Conservation (phyloP, 352 stramenopile species). For the Phytopythium mirpurense region DNA sequence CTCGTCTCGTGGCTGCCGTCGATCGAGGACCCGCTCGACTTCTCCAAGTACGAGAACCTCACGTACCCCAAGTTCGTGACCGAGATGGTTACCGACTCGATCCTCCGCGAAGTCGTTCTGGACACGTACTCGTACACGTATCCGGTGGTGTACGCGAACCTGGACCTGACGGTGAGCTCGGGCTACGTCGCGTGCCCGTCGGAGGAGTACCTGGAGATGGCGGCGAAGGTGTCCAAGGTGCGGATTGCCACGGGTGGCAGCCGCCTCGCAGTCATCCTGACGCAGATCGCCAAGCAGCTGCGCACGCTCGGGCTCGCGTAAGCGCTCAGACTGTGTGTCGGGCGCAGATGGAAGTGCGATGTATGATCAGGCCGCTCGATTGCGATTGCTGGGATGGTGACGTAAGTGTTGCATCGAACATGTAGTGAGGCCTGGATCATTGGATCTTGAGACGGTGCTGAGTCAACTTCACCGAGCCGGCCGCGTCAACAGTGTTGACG, state of each 20-base stretch:
- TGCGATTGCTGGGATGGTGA: too few species aligned
- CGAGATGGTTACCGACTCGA: slow-evolving; percentile 20
- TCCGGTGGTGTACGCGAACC: slow-evolving; percentile 28
- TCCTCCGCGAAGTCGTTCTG: slow-evolving; percentile 26
- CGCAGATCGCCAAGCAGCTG: slow-evolving; percentile 46
- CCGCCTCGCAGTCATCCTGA: slow-evolving; percentile 50
- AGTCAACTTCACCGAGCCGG: too few species aligned
- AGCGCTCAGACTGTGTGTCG: too few species aligned
- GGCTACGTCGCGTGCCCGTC: slow-evolving; percentile 31
- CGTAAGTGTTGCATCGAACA: too few species aligned
- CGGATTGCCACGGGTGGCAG: slow-evolving; percentile 45
- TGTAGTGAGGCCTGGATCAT: too few species aligned
- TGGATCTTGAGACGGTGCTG: too few species aligned
- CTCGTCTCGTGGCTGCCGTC: slow-evolving; percentile 30
- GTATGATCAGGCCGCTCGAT: too few species aligned
- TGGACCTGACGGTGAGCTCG: slow-evolving; percentile 24
- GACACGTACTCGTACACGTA: slow-evolving; percentile 45
- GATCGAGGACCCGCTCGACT: slow-evolving; percentile 30
- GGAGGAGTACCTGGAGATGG: slow-evolving; percentile 27
- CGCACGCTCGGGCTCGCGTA: slow-evolving; percentile 28
- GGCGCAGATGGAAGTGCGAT: too few species aligned
- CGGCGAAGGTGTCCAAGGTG: slow-evolving; percentile 30
- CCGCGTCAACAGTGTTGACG: too few species aligned
- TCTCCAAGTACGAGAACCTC: slow-evolving; percentile 30
- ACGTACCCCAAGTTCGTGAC: slow-evolving; percentile 29